phyloP scores from a whole-genome alignment of 2,329 filamentous ascomycete species.

The Fusarium lyarnte region DNA sequence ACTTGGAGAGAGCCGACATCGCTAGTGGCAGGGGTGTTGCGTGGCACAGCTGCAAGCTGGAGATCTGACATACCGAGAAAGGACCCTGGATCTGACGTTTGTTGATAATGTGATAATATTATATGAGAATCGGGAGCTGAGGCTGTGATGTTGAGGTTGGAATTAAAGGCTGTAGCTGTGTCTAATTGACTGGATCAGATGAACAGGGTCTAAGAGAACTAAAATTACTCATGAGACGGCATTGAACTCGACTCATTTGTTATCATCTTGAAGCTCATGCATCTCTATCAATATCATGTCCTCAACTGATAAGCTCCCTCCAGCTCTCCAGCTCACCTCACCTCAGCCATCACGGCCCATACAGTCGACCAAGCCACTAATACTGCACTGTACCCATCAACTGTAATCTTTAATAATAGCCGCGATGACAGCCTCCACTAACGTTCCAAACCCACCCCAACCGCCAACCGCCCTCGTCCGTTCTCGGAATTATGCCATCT shows the following conservation, averaged over 20 bases:
- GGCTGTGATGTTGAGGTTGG: neutral
- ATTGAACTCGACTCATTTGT: neutral
- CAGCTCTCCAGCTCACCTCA: neutral
- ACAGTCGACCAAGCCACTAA: conserved; percentile 3
- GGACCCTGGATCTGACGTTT: conserved; percentile 24
- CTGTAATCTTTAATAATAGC: conserved; percentile 21
- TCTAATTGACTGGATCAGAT: neutral
- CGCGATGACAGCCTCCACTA: conserved; percentile 26
- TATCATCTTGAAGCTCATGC: neutral
- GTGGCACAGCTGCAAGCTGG: conserved; percentile 18
- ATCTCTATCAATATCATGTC: neutral
- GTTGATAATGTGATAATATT: neutral
- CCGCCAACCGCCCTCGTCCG: conserved; percentile 27
- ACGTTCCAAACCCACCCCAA: neutral
- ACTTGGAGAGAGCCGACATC: conserved; percentile 22
- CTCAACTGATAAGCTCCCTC: conserved; percentile 33
- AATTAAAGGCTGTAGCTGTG: rapidly evolving
- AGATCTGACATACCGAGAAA: conserved; percentile 26
- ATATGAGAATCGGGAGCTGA: neutral
- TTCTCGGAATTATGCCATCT: conserved; percentile 24
- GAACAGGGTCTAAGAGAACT: rapidly evolving
- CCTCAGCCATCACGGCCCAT: conserved; percentile 14
- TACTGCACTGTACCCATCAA: conserved; percentile 21
- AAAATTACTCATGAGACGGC: no score
- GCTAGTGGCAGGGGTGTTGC: conserved; percentile 25